A percentile compares a stretch with the other conserved stretches of the same genome.
Conservation (phyloP, 2,329 filamentous ascomycete species). For the Aspergillus amoenus region DNA sequence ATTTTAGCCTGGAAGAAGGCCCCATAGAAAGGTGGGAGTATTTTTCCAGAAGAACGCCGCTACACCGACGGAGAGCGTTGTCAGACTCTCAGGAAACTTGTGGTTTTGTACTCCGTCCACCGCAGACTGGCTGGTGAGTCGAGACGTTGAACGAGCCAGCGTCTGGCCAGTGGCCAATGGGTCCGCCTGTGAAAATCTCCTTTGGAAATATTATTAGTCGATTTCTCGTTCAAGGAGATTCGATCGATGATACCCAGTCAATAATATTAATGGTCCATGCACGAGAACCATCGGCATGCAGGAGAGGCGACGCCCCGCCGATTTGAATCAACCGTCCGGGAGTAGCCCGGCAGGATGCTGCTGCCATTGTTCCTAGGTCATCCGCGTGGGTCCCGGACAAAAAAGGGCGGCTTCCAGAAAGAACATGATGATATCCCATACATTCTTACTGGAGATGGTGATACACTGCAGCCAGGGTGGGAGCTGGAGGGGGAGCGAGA, state of each 20-base stretch:
- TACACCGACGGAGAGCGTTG: constrained; percentile 1
- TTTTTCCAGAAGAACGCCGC: background rate
- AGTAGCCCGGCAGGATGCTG: constrained; percentile 21
- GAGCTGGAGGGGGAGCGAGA: too few species aligned
- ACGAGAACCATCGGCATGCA: constrained; percentile 25
- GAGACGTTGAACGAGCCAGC: constrained; percentile 11
- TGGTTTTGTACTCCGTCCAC: too few species aligned
- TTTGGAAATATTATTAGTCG: constrained; percentile 14
- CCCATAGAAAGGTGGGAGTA: background rate
- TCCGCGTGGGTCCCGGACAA: background rate
- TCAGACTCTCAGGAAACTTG: background rate
- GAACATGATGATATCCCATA: background rate
- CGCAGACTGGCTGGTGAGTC: background rate
- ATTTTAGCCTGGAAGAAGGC: constrained; percentile 6
- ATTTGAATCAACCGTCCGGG: constrained; percentile 26
- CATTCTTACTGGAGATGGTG: background rate
- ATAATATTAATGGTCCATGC: constrained; percentile 22
- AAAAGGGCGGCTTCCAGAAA: background rate
- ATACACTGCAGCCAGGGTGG: too few species aligned
- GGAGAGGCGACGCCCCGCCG: constrained; percentile 23
- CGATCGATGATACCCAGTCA: constrained; percentile 15
- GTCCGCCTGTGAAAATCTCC: constrained; percentile 8
- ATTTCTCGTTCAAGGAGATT: constrained; percentile 7
- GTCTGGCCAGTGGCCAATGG: constrained; percentile 15
- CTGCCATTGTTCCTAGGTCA: constrained; percentile 9